Evolutionary conservation across 148 eudicot species (phyloP).

Genomic region (Spergularia marina): DNA sequence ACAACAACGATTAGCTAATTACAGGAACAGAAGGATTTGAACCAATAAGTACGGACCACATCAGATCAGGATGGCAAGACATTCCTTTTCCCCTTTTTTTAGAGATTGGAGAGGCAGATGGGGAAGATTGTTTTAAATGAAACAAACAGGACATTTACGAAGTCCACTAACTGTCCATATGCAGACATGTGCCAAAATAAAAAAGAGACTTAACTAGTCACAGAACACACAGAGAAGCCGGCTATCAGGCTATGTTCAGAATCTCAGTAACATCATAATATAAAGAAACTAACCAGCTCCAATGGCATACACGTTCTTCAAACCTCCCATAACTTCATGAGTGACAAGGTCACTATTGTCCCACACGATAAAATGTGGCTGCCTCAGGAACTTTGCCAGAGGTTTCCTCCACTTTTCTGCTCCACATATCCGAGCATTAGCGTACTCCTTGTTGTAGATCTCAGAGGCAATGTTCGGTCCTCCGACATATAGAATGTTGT

Average conservation of each 20-base stretch:
- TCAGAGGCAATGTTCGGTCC: conserved; percentile 97
- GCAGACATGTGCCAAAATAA: neutral
- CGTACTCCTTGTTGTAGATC: conserved; percentile 91
- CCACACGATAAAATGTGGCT: conserved; percentile 93
- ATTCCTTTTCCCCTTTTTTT: neutral
- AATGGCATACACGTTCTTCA: conserved; percentile 82
- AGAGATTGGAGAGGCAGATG: neutral
- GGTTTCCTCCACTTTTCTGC: conserved; percentile 89
- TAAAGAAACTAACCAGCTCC: conserved; percentile 63
- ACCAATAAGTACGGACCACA: neutral
- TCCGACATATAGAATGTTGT: conserved; percentile 88
- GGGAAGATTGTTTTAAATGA: neutral
- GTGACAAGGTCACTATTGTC: conserved; percentile 93
- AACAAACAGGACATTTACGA: neutral
- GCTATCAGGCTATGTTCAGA: neutral
- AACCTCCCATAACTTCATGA: conserved; percentile 98
- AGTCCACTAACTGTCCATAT: neutral
- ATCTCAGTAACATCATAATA: neutral
- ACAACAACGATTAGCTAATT: neutral
- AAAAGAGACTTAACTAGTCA: neutral
- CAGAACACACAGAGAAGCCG: neutral
- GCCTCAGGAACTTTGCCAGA: conserved; percentile 79
- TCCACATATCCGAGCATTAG: conserved; percentile 94
- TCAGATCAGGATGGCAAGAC: neutral
- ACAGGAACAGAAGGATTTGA: neutral